Base-by-base conservation (phyloP, 169 alveolate genomes). In the Condylostoma magnum region DNA sequence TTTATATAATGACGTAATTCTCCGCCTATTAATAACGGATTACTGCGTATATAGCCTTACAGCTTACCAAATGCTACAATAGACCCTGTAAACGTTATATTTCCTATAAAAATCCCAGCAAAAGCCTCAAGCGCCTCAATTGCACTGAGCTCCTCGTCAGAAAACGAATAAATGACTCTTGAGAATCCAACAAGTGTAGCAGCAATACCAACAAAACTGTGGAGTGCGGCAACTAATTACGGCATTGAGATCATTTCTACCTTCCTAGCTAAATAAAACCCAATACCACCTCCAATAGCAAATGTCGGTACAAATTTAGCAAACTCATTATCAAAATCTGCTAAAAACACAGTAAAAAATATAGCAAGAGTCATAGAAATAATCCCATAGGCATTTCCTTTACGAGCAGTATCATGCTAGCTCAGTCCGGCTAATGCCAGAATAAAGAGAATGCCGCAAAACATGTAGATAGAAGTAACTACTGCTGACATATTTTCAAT, bases 141-240 rank as follows among this genome's bases (percentile, higher is more conserved):
- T 10, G 12, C 48, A 41, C 12, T 12, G 12, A 41, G 48, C 12
- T 12, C 12, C 12, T 41, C 48, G n/a, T n/a, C n/a, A n/a, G n/a
- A n/a, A n/a, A n/a, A n/a, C n/a, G n/a, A n/a, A n/a, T n/a, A n/a
- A 65, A 70, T n/a, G n/a, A n/a, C n/a, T 55, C 87, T 85, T 46
- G 95, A 89, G 56, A 80, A 76, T 41, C 95, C 91, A 6, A 95
- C 95, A 56, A 94, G 50, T 47, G 94, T 90, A 22, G 99, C 99
- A 34, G 99, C 98, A 50, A 96, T 68, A 31, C 99, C 99, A 65
- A 96, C 99, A 57, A 94, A 91, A 56, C 97, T 82, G 73, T 96
- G 99, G 90, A 96, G 94, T 47, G 92, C 86, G 20, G 99, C 99
- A 65, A 96, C 98, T 65, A 92, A 77, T 75, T 93, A 94, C 43